Evolutionary conservation across 2,329 filamentous ascomycete species (phyloP).

Genomic region (Cadophora luteo-olivacea): DNA sequence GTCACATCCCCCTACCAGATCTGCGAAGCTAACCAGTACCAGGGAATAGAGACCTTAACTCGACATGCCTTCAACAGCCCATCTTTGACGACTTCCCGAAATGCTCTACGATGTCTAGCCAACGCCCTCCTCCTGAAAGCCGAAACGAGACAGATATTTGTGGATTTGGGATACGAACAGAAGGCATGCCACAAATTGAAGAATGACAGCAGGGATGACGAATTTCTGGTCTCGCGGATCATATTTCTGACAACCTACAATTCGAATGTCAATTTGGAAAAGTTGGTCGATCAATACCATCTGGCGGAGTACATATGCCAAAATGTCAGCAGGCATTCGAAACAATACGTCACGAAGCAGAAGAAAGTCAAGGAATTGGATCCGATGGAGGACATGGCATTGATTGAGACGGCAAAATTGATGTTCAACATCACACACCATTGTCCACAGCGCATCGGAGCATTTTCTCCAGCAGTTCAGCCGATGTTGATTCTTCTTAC

Average conservation of each 20-base stretch:
- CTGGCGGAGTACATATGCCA: slow-evolving; percentile 72
- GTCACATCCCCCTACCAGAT: slow-evolving; percentile 35
- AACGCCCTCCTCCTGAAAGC: slow-evolving; percentile 80
- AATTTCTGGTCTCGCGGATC: slow-evolving; percentile 83
- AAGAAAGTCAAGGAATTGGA: slow-evolving; percentile 46
- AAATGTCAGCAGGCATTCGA: slow-evolving; percentile 75
- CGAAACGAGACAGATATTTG: slow-evolving; percentile 73
- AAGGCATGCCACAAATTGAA: slow-evolving; percentile 76
- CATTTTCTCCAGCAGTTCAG: slow-evolving; percentile 72
- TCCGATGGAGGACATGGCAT: slow-evolving; percentile 78
- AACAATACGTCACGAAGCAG: slow-evolving; percentile 51
- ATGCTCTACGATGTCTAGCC: slow-evolving; percentile 81
- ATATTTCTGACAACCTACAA: slow-evolving; percentile 83
- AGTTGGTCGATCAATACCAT: slow-evolving; percentile 69
- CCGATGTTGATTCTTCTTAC: slow-evolving; percentile 75
- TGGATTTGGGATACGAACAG: slow-evolving; percentile 70
- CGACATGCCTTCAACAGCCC: slow-evolving; percentile 75
- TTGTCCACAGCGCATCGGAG: slow-evolving; percentile 64
- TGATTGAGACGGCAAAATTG: slow-evolving; percentile 84
- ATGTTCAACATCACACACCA: slow-evolving; percentile 87
- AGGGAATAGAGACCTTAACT: slow-evolving; percentile 79
- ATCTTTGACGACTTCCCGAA: slow-evolving; percentile 68
- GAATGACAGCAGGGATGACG: slow-evolving; percentile 78
- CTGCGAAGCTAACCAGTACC: slow-evolving; percentile 29
- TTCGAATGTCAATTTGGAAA: slow-evolving; percentile 69